These are phyloP conservation scores for Cymbopogon flexuosus DNA, from an alignment of 202 grass and related monocot species.

Conservation along the genomic window DNA sequence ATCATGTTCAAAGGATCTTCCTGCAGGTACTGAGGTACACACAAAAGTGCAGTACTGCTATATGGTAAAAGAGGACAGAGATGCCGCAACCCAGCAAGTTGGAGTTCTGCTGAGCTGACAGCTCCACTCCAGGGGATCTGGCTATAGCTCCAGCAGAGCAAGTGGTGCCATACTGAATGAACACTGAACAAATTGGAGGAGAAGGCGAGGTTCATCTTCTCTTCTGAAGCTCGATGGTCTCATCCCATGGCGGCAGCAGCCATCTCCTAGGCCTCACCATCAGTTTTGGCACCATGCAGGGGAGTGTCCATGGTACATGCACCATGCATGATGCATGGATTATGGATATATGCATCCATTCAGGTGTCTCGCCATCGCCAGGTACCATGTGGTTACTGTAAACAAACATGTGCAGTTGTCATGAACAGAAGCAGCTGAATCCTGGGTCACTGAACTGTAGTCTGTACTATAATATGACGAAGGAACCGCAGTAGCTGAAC, in stretches of 20 bases:
- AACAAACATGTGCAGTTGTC: too few relatives aligned
- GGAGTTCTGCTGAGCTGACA: neutral
- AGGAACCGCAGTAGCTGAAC: neutral
- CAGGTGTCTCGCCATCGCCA: neutral
- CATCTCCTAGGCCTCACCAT: neutral
- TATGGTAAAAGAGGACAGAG: neutral
- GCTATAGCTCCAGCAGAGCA: neutral
- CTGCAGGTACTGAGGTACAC: neutral
- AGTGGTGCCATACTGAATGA: neutral
- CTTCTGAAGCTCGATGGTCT: constrained; percentile 22
- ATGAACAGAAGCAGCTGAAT: neutral
- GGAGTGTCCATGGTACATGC: neutral
- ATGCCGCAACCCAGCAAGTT: neutral
- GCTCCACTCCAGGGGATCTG: neutral
- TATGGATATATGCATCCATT: neutral
- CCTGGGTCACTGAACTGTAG: too few relatives aligned
- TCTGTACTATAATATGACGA: too few relatives aligned
- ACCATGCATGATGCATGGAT: neutral
- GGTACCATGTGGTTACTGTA: neutral
- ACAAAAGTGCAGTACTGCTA: neutral
- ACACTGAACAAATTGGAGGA: neutral
- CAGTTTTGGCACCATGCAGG: constrained; percentile 24
- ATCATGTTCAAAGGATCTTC: neutral
- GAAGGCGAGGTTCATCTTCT: constrained; percentile 14
- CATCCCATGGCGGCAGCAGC: neutral